Base-by-base conservation (phyloP, 768 basidiomycete species). In the Termitomyces sp. region DNA sequence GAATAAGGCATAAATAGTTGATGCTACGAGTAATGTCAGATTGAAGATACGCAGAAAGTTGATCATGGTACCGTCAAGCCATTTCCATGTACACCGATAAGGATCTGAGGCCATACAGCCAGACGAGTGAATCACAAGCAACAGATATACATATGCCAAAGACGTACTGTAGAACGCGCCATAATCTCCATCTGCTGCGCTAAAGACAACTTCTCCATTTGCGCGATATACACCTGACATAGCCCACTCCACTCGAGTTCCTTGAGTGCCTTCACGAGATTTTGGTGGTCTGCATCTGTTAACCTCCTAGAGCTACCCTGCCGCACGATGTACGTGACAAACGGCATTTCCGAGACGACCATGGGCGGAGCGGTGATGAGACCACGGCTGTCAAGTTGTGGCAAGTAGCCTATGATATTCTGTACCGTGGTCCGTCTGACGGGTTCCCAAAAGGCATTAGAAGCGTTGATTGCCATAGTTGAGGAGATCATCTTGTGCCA, bases 81-180 rank as follows among this genome's bases (percentile, higher is more conserved):
- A 66, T 88, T 88, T 12, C 86, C 87, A 58, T 86, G 84, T 19
- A 85, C 80, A n/a, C 83, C 85, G 28, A 87, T 65, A 59, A 87
- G 64, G 51, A 84, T 68, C 82, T 84, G 17, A 24, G 12, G 42
- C 4, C 14, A 21, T 41, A 30, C 49, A 53, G 62, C 9, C 6
- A 19, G 41, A 32, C 45, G 17, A 43, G 14, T 40, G n/a, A 24
- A 11, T 7, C 9, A 35, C 11, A 1, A 26, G 21, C n/a, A 47
- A 30, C 7, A n/a, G 12, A 3, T 30, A 12, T 2, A 24, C 14
- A 5, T 0, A 14, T 15, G n/a, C 32, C 2, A 42, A 17, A 34
- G 32, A 55, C 79, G 60, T 45, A 87, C 84, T 14, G 85, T 88
- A 6, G 84, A 84, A 56, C 79, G 71, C n/a, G 85, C 81, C 0